phyloP scores from a whole-genome alignment of 345 rosid species.

The Lepidium sativum region DNA sequence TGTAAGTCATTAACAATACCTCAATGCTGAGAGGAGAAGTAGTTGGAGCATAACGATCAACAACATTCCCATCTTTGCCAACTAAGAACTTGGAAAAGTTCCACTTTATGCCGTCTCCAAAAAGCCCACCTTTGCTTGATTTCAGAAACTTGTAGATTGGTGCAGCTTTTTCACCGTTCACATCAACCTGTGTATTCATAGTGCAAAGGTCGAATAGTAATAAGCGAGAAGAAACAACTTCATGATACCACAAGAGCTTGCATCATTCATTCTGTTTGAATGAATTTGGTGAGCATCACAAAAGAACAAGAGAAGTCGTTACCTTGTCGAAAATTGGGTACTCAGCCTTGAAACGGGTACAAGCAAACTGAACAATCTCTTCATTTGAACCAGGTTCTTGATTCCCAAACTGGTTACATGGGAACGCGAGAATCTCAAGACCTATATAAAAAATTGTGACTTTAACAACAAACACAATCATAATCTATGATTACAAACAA shows the following conservation, averaged over 20 bases:
- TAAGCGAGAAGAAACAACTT: not conserved
- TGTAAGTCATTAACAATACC: slow-evolving; percentile 29
- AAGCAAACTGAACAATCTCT: slow-evolving; percentile 61
- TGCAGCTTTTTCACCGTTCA: slow-evolving; percentile 64
- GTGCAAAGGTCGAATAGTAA: not conserved
- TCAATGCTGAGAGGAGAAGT: slow-evolving; percentile 89
- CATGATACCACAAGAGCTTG: not conserved
- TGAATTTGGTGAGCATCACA: not conserved
- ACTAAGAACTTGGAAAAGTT: slow-evolving; percentile 82
- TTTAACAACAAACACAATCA: not conserved
- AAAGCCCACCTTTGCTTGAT: slow-evolving; percentile 69
- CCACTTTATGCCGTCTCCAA: slow-evolving; percentile 78
- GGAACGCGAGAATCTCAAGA: slow-evolving; percentile 82
- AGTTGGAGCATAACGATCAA: slow-evolving; percentile 84
- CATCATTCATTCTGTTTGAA: not conserved
- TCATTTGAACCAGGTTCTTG: slow-evolving; percentile 88
- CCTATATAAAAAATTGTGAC: slow-evolving; percentile 28
- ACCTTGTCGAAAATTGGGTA: slow-evolving; percentile 92
- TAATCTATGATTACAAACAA: not conserved
- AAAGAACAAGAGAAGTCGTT: not conserved
- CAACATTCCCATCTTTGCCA: slow-evolving; percentile 66
- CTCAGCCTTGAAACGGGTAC: slow-evolving; percentile 94
- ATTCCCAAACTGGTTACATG: slow-evolving; percentile 84
- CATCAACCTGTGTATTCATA: slow-evolving; percentile 49
- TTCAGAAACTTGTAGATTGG: slow-evolving; percentile 85